phyloP scores from a whole-genome alignment of 1,139 yeast genomes.

The Meyerozyma elateridarum region DNA sequence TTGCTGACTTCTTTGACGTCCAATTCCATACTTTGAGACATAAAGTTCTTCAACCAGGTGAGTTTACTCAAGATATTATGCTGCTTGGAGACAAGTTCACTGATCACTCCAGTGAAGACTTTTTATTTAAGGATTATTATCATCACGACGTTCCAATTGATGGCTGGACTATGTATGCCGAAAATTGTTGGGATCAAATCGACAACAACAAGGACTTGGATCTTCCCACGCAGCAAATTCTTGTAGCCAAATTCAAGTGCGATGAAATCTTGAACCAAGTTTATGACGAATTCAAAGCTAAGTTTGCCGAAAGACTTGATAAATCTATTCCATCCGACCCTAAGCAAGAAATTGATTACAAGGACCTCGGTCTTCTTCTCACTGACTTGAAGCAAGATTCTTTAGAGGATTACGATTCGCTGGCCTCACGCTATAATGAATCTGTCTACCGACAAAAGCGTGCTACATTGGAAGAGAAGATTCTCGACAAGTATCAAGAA shows the following conservation, averaged over 20 bases:
- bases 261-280: slow-evolving; percentile 70
- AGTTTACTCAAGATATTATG: slow-evolving; percentile 62
- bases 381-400: slow-evolving; percentile 39
- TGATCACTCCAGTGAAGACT: slow-evolving; percentile 28
- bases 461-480: slow-evolving; percentile 38
- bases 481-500: slow-evolving; percentile 40
- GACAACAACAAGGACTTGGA: slow-evolving; percentile 90
- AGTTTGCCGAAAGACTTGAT: slow-evolving; percentile 21
- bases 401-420: slow-evolving; percentile 52
- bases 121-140: slow-evolving; percentile 62
- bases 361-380: slow-evolving; percentile 39
- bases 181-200: slow-evolving; percentile 91
- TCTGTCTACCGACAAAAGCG: slow-evolving; percentile 64
- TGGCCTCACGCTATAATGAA: slow-evolving; percentile 69
- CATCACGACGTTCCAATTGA: slow-evolving; percentile 89
- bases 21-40: slow-evolving; percentile 81
- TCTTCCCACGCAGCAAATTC: slow-evolving; percentile 91
- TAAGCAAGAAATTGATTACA: slow-evolving; percentile 23
- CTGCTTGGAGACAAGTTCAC: slow-evolving; percentile 58
- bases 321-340: slow-evolving; percentile 8
- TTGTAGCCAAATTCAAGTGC: slow-evolving; percentile 92
- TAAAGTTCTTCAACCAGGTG: slow-evolving; percentile 73
- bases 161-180: slow-evolving; percentile 93
- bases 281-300: slow-evolving; percentile 41
- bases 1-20: slow-evolving; percentile 80